Base-by-base conservation (phyloP, 2,329 filamentous ascomycete species). In the Alternaria novae-zelandiae region DNA sequence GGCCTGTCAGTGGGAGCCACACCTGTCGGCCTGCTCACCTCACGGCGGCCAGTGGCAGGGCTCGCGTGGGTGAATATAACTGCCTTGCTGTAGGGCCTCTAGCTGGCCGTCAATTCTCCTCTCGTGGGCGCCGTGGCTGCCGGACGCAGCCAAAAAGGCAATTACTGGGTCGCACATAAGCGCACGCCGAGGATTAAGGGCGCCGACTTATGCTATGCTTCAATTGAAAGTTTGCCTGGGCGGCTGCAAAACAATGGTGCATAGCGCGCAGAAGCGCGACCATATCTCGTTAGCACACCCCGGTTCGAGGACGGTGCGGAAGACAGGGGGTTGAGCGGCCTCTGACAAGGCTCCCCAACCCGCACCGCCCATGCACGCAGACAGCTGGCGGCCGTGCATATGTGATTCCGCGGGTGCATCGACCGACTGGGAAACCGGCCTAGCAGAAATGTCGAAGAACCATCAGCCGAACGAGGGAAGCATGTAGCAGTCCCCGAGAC, bases 381-480 rank as follows among this genome's bases (percentile, higher is more conserved):
- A 70, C 69, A 71, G 63, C 64, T 65, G 61, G 62, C 61, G 68
- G 72, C 67, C 69, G 73, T 76, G 75, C 76, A 76, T 76, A 70
- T 47, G 54, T 61, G 54, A 70, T 70, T 70, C 74, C 71, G 75
- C 75, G 73, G 75, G 72, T 74, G 74, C 75, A 70, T 72, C 69
- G 73, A 74, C 71, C 69, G 67, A 73, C 73, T 74, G 68, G 71
- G 71, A 74, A 65, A 64, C 64, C 63, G 68, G 69, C 70, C 69
- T 70, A 67, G 71, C 73, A 69, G 63, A 62, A 70, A 64, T 71
- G 69, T 69, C 74, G 53, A 74, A 77, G 78, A 80, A 80, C 77
- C 59, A 80, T 80, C 77, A 80, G 78, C 78, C 78, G 78, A 80
- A 80, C 78, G 72, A 75, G 68, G 72, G 72, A 70, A 74, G 73